A percentile compares a stretch with the other conserved stretches of the same genome.
phyloP scores from a whole-genome alignment of 164 flowering plant species.

The Vitis riparia region DNA sequence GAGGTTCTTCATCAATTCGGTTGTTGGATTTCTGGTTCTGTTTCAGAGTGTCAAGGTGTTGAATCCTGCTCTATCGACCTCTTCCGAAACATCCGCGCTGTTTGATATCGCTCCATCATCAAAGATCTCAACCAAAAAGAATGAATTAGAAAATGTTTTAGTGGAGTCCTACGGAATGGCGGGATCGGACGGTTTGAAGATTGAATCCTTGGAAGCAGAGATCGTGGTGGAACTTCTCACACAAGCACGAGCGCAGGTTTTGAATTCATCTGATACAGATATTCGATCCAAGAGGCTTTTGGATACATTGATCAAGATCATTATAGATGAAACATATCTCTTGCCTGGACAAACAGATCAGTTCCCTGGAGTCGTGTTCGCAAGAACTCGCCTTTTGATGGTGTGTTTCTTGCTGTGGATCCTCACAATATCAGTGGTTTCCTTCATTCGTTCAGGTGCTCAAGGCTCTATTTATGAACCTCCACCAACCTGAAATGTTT shows the following conservation, averaged over 20 bases:
- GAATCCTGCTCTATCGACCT: not conserved
- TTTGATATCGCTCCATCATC: slow-evolving; percentile 16
- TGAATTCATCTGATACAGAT: slow-evolving; percentile 15
- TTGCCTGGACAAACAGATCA: slow-evolving; percentile 19
- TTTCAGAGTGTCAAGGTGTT: slow-evolving; percentile 2
- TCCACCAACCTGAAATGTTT: slow-evolving; percentile 27
- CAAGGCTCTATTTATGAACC: slow-evolving; percentile 15
- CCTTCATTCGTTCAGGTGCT: not conserved
- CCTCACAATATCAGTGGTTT: slow-evolving; percentile 7
- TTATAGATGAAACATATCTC: slow-evolving; percentile 14
- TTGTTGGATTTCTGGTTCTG: not conserved
- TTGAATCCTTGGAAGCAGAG: slow-evolving; percentile 18
- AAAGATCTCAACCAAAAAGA: not conserved
- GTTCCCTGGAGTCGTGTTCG: slow-evolving; percentile 8
- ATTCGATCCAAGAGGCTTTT: slow-evolving; percentile 23
- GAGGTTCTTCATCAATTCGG: too few relatives aligned
- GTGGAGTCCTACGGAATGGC: not conserved
- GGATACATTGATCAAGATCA: slow-evolving; percentile 16
- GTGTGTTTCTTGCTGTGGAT: slow-evolving; percentile 21
- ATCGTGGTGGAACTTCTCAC: slow-evolving; percentile 16
- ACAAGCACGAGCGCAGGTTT: slow-evolving; percentile 13
- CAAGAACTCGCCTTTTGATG: slow-evolving; percentile 6
- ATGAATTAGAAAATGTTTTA: not conserved
- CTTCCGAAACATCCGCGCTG: slow-evolving; percentile 1
- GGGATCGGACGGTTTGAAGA: not conserved